Percentiles rank a stretch among this genome's conserved stretches.
phyloP scores from a whole-genome alignment of 257 asterid genomes.

The Fraxinus americana region DNA sequence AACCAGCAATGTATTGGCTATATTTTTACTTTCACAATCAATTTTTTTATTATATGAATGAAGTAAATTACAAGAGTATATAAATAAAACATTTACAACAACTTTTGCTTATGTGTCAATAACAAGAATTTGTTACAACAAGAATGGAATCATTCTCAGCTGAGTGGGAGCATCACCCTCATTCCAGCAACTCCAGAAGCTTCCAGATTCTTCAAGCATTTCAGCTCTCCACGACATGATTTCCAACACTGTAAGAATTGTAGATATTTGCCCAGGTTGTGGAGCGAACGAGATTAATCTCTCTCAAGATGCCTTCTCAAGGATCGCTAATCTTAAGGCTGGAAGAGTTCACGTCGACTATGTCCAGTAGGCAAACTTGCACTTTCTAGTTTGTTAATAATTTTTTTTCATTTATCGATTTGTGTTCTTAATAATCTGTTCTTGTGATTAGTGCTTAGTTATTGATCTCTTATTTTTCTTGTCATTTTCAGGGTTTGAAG shows the following conservation, averaged over 20 bases:
- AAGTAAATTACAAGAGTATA: too few species aligned
- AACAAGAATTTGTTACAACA: too few species aligned
- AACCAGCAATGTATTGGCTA: too few species aligned
- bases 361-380: background rate
- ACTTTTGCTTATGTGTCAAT: too few species aligned
- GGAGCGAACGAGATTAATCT: background rate
- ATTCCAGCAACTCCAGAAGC: too few species aligned
- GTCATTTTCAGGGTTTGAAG: background rate
- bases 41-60: too few species aligned
- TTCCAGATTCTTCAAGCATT: too few species aligned
- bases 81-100: too few species aligned
- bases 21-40: too few species aligned
- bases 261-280: background rate
- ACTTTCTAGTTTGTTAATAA: background rate
- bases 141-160: too few species aligned
- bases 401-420: background rate
- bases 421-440: background rate
- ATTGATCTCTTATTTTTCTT: background rate
- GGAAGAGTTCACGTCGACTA: background rate
- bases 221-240: too few species aligned
- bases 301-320: background rate
- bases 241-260: background rate
- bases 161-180: too few species aligned
- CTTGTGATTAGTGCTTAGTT: background rate
- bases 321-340: background rate